Evolutionary conservation across 2,329 filamentous ascomycete species (phyloP).

Genomic region (Lachnellula hyalina): DNA sequence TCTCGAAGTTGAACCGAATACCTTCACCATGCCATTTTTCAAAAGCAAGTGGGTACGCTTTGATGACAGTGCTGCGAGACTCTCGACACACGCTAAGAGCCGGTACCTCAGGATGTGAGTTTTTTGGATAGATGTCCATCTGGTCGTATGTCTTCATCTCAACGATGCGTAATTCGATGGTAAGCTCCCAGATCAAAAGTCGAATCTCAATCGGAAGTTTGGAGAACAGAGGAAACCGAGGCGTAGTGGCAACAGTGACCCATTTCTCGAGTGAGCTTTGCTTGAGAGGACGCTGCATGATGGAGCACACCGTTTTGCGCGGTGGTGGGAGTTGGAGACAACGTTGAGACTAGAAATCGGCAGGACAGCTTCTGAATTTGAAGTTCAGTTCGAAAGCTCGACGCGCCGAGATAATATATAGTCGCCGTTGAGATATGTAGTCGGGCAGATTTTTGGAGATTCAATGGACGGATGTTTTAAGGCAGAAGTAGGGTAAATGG

Average conservation of each 20-base stretch:
- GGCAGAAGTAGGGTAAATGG: neutral
- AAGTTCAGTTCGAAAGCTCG: too few species aligned
- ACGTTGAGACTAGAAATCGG: too few species aligned
- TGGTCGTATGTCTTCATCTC: neutral
- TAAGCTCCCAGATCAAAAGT: neutral
- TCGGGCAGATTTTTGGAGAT: neutral
- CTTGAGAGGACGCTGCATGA: too few species aligned
- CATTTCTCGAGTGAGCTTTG: neutral
- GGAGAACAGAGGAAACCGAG: neutral
- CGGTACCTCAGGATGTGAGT: neutral
- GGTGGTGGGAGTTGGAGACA: too few species aligned
- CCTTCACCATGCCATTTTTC: neutral
- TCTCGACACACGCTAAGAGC: neutral
- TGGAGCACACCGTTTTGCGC: too few species aligned
- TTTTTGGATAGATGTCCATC: neutral
- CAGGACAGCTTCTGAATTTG: too few species aligned
- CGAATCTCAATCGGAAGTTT: neutral
- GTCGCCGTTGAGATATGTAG: too few species aligned
- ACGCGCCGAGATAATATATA: too few species aligned
- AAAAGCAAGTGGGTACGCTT: neutral
- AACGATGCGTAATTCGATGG: neutral
- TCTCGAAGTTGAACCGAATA: neutral
- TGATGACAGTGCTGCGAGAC: neutral
- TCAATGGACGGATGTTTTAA: neutral
- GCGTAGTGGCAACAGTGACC: too few species aligned